Evolutionary conservation across 192 early-diverging fungal species (phyloP), one percentile per base, ranked within the genome.

Genomic region (Backusella parvicylindrica): DNA sequence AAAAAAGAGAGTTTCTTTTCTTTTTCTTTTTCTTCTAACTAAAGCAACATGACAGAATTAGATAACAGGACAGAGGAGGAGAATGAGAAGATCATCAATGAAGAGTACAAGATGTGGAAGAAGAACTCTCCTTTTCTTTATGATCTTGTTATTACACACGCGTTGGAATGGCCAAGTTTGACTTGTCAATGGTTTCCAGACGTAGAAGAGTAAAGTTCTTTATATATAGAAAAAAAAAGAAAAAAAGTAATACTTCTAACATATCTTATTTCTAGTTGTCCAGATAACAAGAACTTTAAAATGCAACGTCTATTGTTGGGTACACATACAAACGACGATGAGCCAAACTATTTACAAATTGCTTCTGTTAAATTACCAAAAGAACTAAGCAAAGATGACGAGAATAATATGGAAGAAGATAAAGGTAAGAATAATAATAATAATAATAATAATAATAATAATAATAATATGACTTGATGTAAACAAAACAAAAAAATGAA

Each of bases 51-150:
- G 49, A 50, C 23, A 69, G 68, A 69, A 69, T 26, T 69, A 30
- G 38, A 69, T 3, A 69, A 69, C 13, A 69, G 68, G 68, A 69
- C 53, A 31, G 43, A 67, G 6, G 77, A 74, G 31, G 79, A 75
- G 60, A 75, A 92, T 73, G 95, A 96, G 72, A 96, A 95, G 76
- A 81, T 94, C 38, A 94, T 97, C 68, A 96, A 98, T 78, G 95
- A 97, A 85, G 96, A 98, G 80, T 97, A 98, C 88, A 97, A 96
- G 84, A 94, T 95, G 73, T 99, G 98, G 98, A 99, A 99, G 80
- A 99, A 99, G 89, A 99, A 99, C 88, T 94, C 93, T 13, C 98
- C 98, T 28, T 99, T 99, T 79, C 92, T 99, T 33, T 99, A 99
- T 83, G 98, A 99, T 83, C 87, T 95, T 35, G 91, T 99, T 18